These are phyloP conservation scores for Penicillium hesseltinei DNA, from an alignment of 2,329 filamentous ascomycete species.

Conservation along the genomic window DNA sequence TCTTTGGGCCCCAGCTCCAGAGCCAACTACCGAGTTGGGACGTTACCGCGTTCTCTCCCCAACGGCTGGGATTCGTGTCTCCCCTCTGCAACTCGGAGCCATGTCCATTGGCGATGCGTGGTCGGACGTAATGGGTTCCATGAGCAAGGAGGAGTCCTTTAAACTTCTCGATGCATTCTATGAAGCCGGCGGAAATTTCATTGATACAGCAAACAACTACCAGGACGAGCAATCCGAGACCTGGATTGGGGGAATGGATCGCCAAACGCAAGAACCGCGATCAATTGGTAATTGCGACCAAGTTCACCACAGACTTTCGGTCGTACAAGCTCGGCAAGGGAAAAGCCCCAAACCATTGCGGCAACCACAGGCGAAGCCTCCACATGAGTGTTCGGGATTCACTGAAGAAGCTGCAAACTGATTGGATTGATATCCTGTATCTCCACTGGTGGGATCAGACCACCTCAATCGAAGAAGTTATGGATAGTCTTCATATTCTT, in stretches of 20 bases:
- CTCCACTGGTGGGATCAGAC: not conserved
- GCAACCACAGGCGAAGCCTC: not conserved
- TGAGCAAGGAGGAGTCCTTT: not conserved
- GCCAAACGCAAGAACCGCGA: not conserved
- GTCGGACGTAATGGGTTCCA: not conserved
- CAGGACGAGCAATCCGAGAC: not conserved
- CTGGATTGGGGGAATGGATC: not conserved
- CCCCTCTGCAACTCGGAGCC: not conserved
- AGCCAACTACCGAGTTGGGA: not conserved
- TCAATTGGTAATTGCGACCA: not conserved
- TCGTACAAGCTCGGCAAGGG: not conserved
- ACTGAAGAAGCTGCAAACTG: not conserved
- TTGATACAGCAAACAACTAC: not conserved
- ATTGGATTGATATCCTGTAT: not conserved
- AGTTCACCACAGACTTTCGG: not conserved
- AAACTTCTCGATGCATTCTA: not conserved
- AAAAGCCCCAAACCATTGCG: not conserved
- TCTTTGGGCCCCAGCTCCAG: not conserved
- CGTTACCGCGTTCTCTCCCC: not conserved
- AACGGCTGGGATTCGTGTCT: not conserved
- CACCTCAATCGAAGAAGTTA: not conserved
- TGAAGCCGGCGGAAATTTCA: not conserved
- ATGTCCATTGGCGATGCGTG: not conserved
- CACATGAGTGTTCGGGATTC: not conserved
- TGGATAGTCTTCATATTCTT: not conserved